Percentiles rank a stretch among this genome's conserved stretches.
These are phyloP conservation scores for Fremontodendron californicum DNA, from an alignment of 345 rosid species.

Conservation along the genomic window DNA sequence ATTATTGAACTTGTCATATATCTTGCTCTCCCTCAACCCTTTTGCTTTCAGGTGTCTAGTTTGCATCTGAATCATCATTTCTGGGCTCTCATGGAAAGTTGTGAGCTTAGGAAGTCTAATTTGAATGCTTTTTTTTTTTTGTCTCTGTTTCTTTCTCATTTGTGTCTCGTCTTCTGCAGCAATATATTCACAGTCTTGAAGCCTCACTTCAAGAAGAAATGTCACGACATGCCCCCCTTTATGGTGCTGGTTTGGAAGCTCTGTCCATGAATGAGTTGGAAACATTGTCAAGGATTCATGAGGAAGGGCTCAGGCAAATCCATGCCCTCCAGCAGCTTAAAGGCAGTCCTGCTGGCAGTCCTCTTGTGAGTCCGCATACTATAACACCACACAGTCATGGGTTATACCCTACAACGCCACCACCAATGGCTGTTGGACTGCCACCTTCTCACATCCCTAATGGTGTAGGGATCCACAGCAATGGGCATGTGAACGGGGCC, in stretches of 20 bases:
- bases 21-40: neutral
- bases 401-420: conserved; percentile 58
- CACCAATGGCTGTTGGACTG: conserved; percentile 61
- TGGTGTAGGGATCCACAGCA: conserved; percentile 72
- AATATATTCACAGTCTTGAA: conserved; percentile 15
- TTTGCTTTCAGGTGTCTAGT: neutral
- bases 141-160: too few relatives aligned
- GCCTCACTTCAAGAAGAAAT: conserved; percentile 3
- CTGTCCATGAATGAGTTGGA: conserved; percentile 89
- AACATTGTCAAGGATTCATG: conserved; percentile 81
- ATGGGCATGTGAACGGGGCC: conserved; percentile 72
- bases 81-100: neutral
- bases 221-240: conserved; percentile 65
- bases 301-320: conserved; percentile 89
- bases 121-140: neutral
- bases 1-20: neutral
- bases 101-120: neutral
- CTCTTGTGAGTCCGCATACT: conserved; percentile 53
- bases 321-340: conserved; percentile 71
- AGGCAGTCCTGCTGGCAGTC: too few relatives aligned
- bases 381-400: conserved; percentile 62
- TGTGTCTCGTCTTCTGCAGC: conserved; percentile 68
- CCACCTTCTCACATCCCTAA: conserved; percentile 65
- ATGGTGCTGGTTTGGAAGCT: conserved; percentile 89
- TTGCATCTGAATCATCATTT: neutral